A percentile compares a stretch with the other conserved stretches of the same genome.
phyloP scores from a whole-genome alignment of 2,329 filamentous ascomycete species.

The Tolypocladium paradoxum region DNA sequence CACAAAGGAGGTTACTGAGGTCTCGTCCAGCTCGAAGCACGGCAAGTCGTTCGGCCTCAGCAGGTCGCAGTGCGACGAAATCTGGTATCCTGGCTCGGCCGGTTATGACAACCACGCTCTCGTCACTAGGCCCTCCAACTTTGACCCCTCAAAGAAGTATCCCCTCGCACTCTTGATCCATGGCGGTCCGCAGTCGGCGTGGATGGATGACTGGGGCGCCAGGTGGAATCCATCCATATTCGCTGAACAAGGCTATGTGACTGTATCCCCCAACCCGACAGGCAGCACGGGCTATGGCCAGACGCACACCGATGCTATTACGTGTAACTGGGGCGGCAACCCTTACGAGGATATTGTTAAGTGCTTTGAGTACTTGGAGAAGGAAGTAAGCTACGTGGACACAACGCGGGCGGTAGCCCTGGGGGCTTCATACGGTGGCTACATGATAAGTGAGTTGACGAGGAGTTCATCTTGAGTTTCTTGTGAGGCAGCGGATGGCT shows the following conservation, averaged over 20 bases:
- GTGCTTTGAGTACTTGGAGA: conserved; percentile 62
- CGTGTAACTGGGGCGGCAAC: conserved; percentile 70
- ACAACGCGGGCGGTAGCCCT: conserved; percentile 58
- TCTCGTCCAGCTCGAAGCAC: conserved; percentile 56
- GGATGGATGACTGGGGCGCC: conserved; percentile 66
- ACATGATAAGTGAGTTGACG: conserved; percentile 54
- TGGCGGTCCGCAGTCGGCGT: conserved; percentile 71
- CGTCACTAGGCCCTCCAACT: conserved; percentile 53
- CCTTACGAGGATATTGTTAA: conserved; percentile 77
- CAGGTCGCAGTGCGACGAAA: conserved; percentile 50
- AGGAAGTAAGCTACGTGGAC: conserved; percentile 58
- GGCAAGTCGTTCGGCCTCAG: conserved; percentile 59
- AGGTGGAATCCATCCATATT: conserved; percentile 82
- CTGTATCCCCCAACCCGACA: conserved; percentile 72
- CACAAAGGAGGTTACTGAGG: conserved; percentile 22
- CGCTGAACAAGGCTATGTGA: conserved; percentile 79
- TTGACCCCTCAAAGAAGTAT: conserved; percentile 61
- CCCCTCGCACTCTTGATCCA: conserved; percentile 73
- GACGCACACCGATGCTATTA: conserved; percentile 64
- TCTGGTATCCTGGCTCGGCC: conserved; percentile 58
- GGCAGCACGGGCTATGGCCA: conserved; percentile 78
- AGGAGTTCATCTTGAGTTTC: background rate
- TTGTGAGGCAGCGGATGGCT: conserved; percentile 4
- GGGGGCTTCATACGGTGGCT: conserved; percentile 66
- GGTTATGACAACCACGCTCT: conserved; percentile 59